Evolutionary conservation across 768 basidiomycete genomes (phyloP), one percentile per base, ranked within the genome.

Genomic region (Daedaleopsis nitida): DNA sequence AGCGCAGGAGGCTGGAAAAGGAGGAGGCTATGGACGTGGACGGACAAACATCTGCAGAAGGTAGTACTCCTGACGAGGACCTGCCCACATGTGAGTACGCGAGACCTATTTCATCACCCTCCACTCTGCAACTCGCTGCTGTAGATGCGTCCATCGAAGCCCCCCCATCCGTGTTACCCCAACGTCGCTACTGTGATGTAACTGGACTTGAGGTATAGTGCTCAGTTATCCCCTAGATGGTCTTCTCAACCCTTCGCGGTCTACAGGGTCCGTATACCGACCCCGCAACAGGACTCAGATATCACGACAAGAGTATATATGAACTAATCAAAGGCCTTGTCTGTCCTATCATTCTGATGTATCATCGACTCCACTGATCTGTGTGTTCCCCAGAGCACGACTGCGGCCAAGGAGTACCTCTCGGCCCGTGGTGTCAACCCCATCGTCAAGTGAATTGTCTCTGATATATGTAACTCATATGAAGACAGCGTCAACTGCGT

Each of bases 261-360:
- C n/a, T n/a, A 3, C 24, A 91, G 91, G 91, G 89, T 0, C 90
- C 88, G 1, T 94, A 94, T 65, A 93, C 89, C 0, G 90, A 94
- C 65, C 92, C 92, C 7, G 83, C 85, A 1, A 92, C 91, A 0
- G 86, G 87, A 1, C 77, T 94, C 11, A 82, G 92, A 5, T 94
- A 89, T 70, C 89, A 94, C 63, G 88, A 94, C 78, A 92, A 90
- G 77, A 90, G 86, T 62, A 84, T 94, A n/a, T 94, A 92, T 69
- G 90, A 92, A 50, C 76, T 92, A 32, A 84, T 94, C 64, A 91
- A 90, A 70, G 81, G 83, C 52, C 74, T 94, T 68, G 92, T 91
- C 52, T 32, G 23, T 35, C 34, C 42, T 34, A 23, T 11, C 5
- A 21, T n/a, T 2, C 12, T 39, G 1, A 49, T 11, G 9, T 34